Evolutionary conservation across 441 rosid species (phyloP).

Genomic region (Pelargonium cotyledonis): DNA sequence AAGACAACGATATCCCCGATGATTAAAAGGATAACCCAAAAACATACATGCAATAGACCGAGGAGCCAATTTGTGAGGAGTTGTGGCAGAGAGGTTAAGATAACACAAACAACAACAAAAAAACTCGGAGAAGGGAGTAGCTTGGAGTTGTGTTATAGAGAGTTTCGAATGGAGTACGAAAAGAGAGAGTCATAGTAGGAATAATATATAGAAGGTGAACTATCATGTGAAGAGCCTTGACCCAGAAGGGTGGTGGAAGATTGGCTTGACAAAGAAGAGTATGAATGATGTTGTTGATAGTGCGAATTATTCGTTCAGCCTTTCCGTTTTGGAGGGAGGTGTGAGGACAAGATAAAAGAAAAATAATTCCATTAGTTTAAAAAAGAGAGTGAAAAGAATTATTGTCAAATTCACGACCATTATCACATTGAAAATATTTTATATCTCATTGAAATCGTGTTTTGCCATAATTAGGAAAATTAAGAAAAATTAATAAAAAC

Average conservation of each 20-base stretch:
- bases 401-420: neutral
- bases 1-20: neutral
- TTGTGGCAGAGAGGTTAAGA: neutral
- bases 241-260: neutral
- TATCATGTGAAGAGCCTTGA: neutral
- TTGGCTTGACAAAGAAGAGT: neutral
- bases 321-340: conserved; percentile 17
- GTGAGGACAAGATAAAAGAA: conserved; percentile 6
- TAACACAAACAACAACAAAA: neutral
- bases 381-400: neutral
- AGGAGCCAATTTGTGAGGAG: neutral
- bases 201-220: neutral
- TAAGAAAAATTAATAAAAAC: conserved; percentile 5
- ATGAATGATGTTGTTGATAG: neutral
- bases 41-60: neutral
- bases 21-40: neutral
- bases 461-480: conserved; percentile 1
- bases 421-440: neutral
- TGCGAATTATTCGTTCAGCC: conserved; percentile 4
- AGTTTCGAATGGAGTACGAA: neutral
- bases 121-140: neutral
- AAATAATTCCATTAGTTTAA: neutral
- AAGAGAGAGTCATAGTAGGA: neutral
- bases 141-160: neutral
- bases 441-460: neutral